These are phyloP conservation scores for Eimeria acervulina DNA, from an alignment of 169 alveolate species.

Conservation along the genomic window DNA sequence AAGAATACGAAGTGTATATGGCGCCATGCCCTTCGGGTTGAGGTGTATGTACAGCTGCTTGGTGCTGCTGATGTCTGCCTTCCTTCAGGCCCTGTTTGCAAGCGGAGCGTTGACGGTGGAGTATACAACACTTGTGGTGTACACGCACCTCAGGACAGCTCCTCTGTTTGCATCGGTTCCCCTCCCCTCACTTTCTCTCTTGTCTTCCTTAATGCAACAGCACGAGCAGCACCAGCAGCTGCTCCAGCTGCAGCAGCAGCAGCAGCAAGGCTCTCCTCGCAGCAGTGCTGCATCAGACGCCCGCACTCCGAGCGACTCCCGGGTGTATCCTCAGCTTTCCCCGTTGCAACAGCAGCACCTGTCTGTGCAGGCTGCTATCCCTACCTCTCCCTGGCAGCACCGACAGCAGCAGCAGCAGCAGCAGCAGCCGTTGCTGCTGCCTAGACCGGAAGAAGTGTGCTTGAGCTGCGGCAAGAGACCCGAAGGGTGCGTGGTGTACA, in stretches of 20 bases:
- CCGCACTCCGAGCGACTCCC: not conserved
- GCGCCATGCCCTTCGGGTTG: not conserved
- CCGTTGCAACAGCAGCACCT: no score
- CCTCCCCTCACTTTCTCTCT: slow-evolving; percentile 13
- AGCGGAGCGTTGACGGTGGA: slow-evolving; percentile 41
- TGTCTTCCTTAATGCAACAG: slow-evolving; percentile 42
- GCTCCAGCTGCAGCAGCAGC: slow-evolving; percentile 44
- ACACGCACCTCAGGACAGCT: not conserved
- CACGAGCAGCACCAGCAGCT: slow-evolving; percentile 33
- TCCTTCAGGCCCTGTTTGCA: slow-evolving; percentile 1
- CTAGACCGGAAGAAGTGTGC: not conserved
- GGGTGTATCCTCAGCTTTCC: not conserved
- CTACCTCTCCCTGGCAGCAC: not conserved
- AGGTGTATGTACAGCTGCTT: not conserved
- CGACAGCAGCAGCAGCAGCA: slow-evolving; percentile 51
- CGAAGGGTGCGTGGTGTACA: not conserved
- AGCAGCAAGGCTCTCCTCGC: not conserved
- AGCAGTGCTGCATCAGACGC: not conserved
- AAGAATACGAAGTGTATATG: no score
- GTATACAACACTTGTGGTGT: slow-evolving; percentile 53
- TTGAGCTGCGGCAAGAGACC: not conserved
- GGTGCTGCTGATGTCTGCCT: not conserved
- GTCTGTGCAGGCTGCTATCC: not conserved
- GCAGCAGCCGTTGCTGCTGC: slow-evolving; percentile 11
- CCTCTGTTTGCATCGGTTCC: slow-evolving; percentile 45